Percentiles rank a stretch among this genome's conserved stretches.
These are phyloP conservation scores for Mentha longifolia DNA, from an alignment of 257 asterid genomes.

Conservation along the genomic window DNA sequence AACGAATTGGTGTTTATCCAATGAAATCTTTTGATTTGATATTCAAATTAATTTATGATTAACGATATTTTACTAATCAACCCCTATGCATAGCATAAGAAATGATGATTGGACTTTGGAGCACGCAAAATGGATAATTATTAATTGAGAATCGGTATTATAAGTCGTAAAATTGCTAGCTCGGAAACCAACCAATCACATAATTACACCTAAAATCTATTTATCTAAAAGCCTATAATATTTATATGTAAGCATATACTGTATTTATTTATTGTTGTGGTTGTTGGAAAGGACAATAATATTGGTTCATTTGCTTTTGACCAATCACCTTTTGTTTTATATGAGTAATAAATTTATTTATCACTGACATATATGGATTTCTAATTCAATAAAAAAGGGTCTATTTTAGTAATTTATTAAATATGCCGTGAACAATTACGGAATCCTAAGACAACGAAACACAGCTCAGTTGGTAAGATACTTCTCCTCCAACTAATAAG, in stretches of 20 bases:
- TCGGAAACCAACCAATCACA: conserved; percentile 29
- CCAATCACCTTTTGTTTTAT: conserved; percentile 32
- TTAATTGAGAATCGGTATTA: neutral
- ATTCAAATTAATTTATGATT: neutral
- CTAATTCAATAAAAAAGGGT: neutral
- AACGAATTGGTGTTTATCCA: neutral
- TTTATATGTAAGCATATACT: neutral
- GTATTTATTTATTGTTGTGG: conserved; percentile 13
- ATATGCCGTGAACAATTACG: neutral
- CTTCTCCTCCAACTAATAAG: too few relatives aligned
- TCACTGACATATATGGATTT: conserved; percentile 24
- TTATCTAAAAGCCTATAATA: neutral
- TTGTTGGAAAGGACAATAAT: conserved; percentile 29
- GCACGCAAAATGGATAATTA: conserved; percentile 17
- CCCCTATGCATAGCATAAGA: neutral
- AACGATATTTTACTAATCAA: neutral
- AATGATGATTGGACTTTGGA: conserved; percentile 6
- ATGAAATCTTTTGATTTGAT: neutral
- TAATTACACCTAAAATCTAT: conserved; percentile 26
- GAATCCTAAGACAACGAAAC: too few relatives aligned
- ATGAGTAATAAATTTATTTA: neutral
- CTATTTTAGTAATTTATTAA: neutral
- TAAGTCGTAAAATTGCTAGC: neutral
- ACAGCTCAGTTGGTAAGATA: too few relatives aligned
- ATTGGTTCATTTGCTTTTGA: conserved; percentile 33